Evolutionary conservation across 2,329 filamentous ascomycete genomes (phyloP), one percentile per base, ranked within the genome.

Genomic region (Chaetomium sp.): DNA sequence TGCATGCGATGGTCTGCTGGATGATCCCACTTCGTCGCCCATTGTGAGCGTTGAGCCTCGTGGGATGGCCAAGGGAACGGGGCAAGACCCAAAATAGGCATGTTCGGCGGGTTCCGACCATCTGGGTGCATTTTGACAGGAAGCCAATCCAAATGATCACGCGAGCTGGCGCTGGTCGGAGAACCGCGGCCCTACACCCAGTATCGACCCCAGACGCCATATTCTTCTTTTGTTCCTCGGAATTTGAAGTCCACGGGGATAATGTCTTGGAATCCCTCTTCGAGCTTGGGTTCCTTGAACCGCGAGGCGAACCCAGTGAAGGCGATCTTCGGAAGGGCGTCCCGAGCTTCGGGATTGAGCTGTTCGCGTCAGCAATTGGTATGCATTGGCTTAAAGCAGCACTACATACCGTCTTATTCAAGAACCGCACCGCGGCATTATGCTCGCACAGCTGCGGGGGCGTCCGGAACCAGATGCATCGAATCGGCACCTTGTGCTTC

Each of bases 211-310:
- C 91, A 96, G 45, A 88, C 72, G 38, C 74, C 73, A 66, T 84
- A 85, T 61, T 90, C 84, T 37, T 86, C 82, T 51, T 82, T 79
- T 1, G 78, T 80, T 0, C 90, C 90, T 43, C 81, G 75, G 67
- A 94, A 92, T 68, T 79, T 71, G 66, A 99, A 99, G 36, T 87
- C 81, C 0, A 95, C 74, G 53, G 83, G 81, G 1, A 81, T 76
- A 38, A 99, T 81, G 62, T 96, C 89, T 60, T 87, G 75, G 65
- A 96, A 96, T 0, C 92, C 92, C 71, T 99, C 94, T 10, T 80
- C 78, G 1, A 80, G 57, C 41, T 78, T 79, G 0, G 92, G 94
- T 62, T 86, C 79, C 61, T 84, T 83, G 71, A 89, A 94, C 52
- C 89, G 80, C 7, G 84, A 81, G 12, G 77, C 74, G 67, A 90